phyloP scores from a whole-genome alignment of 2,329 filamentous ascomycete species.

The Colletotrichum musae region DNA sequence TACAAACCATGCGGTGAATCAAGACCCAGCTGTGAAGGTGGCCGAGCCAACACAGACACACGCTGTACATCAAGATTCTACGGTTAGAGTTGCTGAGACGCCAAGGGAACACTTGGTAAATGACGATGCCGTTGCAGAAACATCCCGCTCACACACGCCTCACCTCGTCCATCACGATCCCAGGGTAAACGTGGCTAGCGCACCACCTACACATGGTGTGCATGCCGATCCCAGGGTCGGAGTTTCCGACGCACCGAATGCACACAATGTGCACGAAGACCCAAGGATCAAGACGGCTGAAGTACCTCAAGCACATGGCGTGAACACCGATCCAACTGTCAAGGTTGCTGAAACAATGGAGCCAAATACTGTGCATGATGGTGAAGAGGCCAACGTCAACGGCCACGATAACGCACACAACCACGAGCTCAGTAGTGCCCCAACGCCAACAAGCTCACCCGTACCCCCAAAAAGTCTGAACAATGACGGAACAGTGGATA shows the following conservation, averaged over 20 bases:
- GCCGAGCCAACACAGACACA: constrained; percentile 12
- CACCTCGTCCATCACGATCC: constrained; percentile 25
- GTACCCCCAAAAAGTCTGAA: constrained; percentile 9
- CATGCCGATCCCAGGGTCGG: constrained; percentile 12
- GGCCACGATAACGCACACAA: neutral
- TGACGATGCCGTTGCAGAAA: constrained; percentile 15
- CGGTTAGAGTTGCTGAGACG: constrained; percentile 21
- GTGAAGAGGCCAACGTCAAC: neutral
- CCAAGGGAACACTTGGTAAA: constrained; percentile 24
- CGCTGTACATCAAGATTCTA: constrained; percentile 23
- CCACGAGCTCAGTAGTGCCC: constrained; percentile 20
- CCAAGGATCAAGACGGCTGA: neutral
- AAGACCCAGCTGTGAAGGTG: constrained; percentile 23
- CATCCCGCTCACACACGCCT: constrained; percentile 11
- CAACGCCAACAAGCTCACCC: neutral
- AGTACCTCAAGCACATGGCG: constrained; percentile 21
- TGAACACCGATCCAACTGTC: constrained; percentile 21
- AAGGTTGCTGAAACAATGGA: neutral
- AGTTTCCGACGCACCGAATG: constrained; percentile 7
- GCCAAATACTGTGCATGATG: neutral
- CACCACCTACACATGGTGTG: constrained; percentile 10
- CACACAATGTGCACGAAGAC: constrained; percentile 23
- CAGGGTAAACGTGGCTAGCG: neutral
- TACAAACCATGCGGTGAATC: neutral
- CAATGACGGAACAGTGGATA: constrained; percentile 16